phyloP scores from a whole-genome alignment of 139 green algal genomes.

The Nannochloris sp. region DNA sequence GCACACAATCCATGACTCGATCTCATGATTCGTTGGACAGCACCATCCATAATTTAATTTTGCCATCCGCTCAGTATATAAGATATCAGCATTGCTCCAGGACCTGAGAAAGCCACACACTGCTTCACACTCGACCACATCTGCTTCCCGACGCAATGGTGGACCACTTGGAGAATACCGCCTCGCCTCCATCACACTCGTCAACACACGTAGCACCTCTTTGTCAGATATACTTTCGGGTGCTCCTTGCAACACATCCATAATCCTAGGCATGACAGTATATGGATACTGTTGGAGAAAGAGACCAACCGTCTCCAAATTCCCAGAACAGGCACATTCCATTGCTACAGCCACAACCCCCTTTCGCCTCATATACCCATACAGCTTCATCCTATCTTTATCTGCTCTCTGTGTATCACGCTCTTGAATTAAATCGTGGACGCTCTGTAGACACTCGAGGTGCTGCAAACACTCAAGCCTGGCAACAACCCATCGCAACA shows the following conservation, averaged over 20 bases:
- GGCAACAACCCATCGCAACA: too few relatives aligned
- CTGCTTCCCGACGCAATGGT: background rate
- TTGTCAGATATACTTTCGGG: conserved; percentile 14
- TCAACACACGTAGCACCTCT: too few relatives aligned
- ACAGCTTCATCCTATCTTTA: background rate
- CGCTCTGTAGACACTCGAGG: too few relatives aligned
- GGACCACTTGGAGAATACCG: too few relatives aligned
- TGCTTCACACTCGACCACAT: background rate
- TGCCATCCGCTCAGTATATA: background rate
- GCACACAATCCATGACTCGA: conserved; percentile 4
- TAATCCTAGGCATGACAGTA: conserved; percentile 2
- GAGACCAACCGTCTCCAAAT: background rate
- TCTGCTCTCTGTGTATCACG: too few relatives aligned
- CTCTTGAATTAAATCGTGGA: too few relatives aligned
- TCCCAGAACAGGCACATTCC: background rate
- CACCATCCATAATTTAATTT: conserved; percentile 1
- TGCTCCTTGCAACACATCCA: conserved; percentile 13
- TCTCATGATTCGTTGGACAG: background rate
- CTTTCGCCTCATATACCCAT: background rate
- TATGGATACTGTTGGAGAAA: conserved; percentile 18
- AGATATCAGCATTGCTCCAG: background rate
- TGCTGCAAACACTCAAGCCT: too few relatives aligned
- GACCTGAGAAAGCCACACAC: background rate
- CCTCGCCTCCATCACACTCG: too few relatives aligned
- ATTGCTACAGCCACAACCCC: background rate